Evolutionary conservation across 202 grass and related monocot species (phyloP), one percentile per base, ranked within the genome.

Genomic region (Cymbopogon flexuosus): DNA sequence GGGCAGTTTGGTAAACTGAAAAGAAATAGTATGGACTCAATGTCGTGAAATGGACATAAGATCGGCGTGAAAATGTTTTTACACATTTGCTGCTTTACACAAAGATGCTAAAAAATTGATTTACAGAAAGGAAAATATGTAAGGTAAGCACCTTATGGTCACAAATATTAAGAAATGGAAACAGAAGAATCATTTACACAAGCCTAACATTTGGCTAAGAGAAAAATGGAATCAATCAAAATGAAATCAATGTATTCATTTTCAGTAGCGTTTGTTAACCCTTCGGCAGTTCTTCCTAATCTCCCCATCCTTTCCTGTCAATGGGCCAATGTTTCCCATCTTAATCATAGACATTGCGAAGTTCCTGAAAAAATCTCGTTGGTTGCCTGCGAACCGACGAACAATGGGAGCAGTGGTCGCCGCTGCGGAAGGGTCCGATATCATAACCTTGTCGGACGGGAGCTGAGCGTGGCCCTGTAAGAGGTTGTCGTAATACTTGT

Each of bases 341-440:
- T 86, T 86, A 8, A 86, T 34, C 84, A 86, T 86, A 22, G 84
- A 86, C 9, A 2, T 4, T 0, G 8, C 76, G 0, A 80, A 85
- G 16, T 39, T 66, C 0, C 8, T 10, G 21, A 85, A 85, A 11
- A 85, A 85, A 30, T 78, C 70, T 6, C 12, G 36, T 3, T 85
- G 76, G 35, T 39, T 80, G 36, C 15, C 12, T 0, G 76, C 76
- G 10, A 85, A 86, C 0, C 68, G 24, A 3, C 21, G 70, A 10
- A 86, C 76, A 31, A 80, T 67, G 15, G 75, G 43, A 1, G 59
- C 76, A 0, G 83, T 85, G 1, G 74, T 70, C 16, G 27, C 6
- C 16, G 0, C 5, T 0, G 58, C 76, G 0, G 8, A 23, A 0
- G 68, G 45, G 6, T 27, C 43, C 0, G 83, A 72, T 30, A 79